These are phyloP conservation scores for Aspergillus sp. DNA, from an alignment of 2,329 filamentous ascomycete genomes.

Conservation along the genomic window DNA sequence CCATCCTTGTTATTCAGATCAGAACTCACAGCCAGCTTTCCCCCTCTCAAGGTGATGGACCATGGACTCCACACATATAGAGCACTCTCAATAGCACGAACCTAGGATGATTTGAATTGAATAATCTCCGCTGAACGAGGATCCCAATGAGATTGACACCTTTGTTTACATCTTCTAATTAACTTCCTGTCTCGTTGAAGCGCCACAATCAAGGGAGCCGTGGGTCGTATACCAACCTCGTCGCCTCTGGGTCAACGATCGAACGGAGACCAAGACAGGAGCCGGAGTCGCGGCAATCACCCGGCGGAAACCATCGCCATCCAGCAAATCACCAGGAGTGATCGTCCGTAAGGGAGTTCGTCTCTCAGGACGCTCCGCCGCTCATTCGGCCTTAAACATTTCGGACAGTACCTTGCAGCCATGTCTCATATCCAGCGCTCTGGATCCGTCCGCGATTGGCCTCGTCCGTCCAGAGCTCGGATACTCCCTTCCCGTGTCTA, in stretches of 20 bases:
- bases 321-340: not conserved
- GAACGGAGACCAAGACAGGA: not conserved
- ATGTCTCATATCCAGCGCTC: conserved; percentile 10
- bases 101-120: not conserved
- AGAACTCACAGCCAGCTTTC: not conserved
- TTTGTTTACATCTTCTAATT: not conserved
- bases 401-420: conserved; percentile 21
- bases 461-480: not conserved
- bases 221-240: not conserved
- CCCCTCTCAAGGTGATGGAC: not conserved
- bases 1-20: not conserved
- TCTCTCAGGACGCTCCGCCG: conserved; percentile 5
- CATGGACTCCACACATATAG: not conserved
- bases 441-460: not conserved
- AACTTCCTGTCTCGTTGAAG: not conserved
- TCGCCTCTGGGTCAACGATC: not conserved
- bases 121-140: conserved; percentile 8
- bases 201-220: conserved; percentile 11
- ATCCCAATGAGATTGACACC: not conserved
- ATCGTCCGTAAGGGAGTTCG: conserved; percentile 10
- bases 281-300: not conserved
- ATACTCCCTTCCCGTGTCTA: not conserved
- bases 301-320: not conserved
- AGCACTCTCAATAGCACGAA: not conserved
- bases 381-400: conserved; percentile 17